Base-by-base conservation (phyloP, 768 basidiomycete species). In the Lactifluus piperatus region DNA sequence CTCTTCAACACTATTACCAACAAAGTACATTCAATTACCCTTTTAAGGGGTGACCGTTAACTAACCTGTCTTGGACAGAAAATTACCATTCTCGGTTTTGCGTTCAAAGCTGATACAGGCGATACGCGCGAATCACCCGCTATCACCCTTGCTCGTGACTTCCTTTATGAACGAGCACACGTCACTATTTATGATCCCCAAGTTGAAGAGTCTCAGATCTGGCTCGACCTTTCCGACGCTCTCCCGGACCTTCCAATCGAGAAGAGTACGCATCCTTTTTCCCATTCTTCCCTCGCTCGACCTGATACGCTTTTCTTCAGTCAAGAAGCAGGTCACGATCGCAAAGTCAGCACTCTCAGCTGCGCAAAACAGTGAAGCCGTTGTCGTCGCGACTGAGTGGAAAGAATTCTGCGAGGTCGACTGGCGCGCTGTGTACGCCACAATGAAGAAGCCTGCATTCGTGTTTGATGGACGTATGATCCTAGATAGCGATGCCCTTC, bases 61-160 rank as follows among this genome's bases (percentile, higher is more conserved):
- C 26, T 46, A 39, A 7, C 27, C 18, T n/a, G 46, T 51, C 16
- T 20, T 36, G 11, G 54, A 39, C 57, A 86, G 93, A 85, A 84
- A 68, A 94, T 99, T 68, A 91, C 97, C 45, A 90, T 99, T 47
- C 85, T 99, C 44, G 95, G 95, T 11, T 99, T 97, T 72, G 97
- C 95, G 4, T 97, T 97, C 85, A 97, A 97, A 79, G 95, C 97
- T 44, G 94, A 98, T 72, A 99, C 97, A 13, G 97, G 97, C 60
- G 97, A 99, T 71, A 99, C 97, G 39, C 93, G 97, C 72, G 97
- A 98, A 76, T 94, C 93, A 3, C 86, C 97, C 29, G 83, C 97
- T 18, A 97, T 97, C 74, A 88, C 91, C 30, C 83, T 99, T 65
- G 86, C 95, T 75, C 86, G 84, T 66, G 86, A 97, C 78, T 99